phyloP scores from a whole-genome alignment of 192 early-diverging fungal genomes.

The Umbelopsis isabellina region DNA sequence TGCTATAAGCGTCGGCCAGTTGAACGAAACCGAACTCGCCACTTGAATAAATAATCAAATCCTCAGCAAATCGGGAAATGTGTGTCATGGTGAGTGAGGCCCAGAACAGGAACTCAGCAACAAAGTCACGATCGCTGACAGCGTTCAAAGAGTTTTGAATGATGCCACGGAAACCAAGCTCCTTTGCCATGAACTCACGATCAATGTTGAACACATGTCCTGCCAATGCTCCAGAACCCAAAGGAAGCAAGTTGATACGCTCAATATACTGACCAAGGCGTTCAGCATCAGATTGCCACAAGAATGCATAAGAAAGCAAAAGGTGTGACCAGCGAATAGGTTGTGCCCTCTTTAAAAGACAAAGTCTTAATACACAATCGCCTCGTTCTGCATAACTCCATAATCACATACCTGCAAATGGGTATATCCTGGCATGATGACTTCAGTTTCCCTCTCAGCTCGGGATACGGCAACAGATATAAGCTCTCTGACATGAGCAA shows the following conservation, averaged over 20 bases:
- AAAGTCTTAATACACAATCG: not conserved
- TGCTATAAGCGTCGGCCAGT: slow-evolving; percentile 97
- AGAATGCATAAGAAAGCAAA: slow-evolving; percentile 89
- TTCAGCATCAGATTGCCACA: slow-evolving; percentile 85
- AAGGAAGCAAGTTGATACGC: slow-evolving; percentile 82
- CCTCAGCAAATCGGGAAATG: slow-evolving; percentile 88
- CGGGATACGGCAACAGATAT: slow-evolving; percentile 73
- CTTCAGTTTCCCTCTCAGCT: slow-evolving; percentile 88
- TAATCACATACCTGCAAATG: slow-evolving; percentile 76
- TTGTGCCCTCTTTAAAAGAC: slow-evolving; percentile 75
- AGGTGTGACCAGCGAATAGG: slow-evolving; percentile 97
- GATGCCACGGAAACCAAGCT: slow-evolving; percentile 84
- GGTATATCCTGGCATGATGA: slow-evolving; percentile 99
- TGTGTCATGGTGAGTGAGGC: slow-evolving; percentile 91
- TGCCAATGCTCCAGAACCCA: slow-evolving; percentile 94
- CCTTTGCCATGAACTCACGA: slow-evolving; percentile 84
- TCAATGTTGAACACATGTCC: slow-evolving; percentile 98
- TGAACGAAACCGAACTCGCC: slow-evolving; percentile 94
- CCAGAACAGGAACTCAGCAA: slow-evolving; percentile 97
- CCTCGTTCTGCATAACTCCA: not conserved
- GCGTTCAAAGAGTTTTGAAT: slow-evolving; percentile 91
- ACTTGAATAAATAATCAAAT: slow-evolving; percentile 93
- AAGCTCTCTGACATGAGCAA: slow-evolving; percentile 73
- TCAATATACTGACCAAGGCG: slow-evolving; percentile 81
- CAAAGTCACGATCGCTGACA: slow-evolving; percentile 95